These are phyloP conservation scores for Neurospora sp. DNA, from an alignment of 495 filamentous ascomycete genomes.

Conservation along the genomic window DNA sequence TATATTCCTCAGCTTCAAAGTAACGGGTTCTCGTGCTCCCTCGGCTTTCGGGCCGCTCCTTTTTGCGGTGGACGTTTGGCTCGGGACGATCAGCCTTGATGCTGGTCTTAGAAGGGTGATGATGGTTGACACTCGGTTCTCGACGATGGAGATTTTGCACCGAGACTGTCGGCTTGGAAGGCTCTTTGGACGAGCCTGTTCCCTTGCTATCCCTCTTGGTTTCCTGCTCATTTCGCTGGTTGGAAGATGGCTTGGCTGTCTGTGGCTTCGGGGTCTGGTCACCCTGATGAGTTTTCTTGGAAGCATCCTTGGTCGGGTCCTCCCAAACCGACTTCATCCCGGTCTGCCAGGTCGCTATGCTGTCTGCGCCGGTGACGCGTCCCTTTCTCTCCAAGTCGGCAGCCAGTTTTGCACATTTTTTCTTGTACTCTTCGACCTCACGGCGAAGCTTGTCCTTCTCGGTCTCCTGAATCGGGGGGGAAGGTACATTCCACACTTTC, in stretches of 20 bases:
- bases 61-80: accelerated
- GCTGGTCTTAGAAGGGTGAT: neutral
- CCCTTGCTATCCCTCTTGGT: neutral
- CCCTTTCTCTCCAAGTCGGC: neutral
- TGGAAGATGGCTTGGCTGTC: neutral
- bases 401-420: neutral
- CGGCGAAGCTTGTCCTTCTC: neutral
- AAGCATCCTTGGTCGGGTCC: neutral
- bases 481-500: no score
- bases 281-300: neutral
- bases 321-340: neutral
- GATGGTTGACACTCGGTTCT: neutral
- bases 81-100: accelerated
- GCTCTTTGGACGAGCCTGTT: neutral
- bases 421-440: neutral
- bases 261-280: neutral
- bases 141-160: neutral
- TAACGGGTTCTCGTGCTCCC: neutral
- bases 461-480: neutral
- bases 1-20: neutral
- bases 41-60: accelerated
- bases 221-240: neutral
- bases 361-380: neutral
- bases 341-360: neutral
- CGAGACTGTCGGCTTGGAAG: neutral